Evolutionary conservation across 306 rosid genomes (phyloP), one percentile per base, ranked within the genome.

Genomic region (Vicia faba): DNA sequence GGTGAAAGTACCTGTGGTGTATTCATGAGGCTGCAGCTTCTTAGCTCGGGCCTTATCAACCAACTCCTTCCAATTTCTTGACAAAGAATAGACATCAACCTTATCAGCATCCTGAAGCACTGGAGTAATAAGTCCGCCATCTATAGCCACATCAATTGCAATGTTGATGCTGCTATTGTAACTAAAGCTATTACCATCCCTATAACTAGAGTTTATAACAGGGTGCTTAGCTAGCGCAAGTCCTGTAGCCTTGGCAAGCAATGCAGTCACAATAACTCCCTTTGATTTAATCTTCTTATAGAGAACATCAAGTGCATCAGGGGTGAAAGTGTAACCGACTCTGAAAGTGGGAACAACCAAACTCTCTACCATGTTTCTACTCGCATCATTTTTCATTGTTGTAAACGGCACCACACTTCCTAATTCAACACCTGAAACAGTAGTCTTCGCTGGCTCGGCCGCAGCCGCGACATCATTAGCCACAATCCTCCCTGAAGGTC

Each of bases 241-340:
- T 61, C 96, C 99, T 7, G 99, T 85, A 5, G 97, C 97, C 88
- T 95, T 95, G 35, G 97, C 99, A 77, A 95, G 97, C 86, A 95
- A 84, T 45, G 99, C 96, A 18, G 97, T 90, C 99, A 95, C 90
- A 46, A 97, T 95, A 70, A 95, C 99, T 78, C 99, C 99, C 85
- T 95, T 95, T 14, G 88, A 76, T 80, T 95, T 95, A 73, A 95
- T 85, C 99, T 88, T 95, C 84, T 95, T 95, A 82, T 88, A 86
- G 13, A 90, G 84, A 70, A 95, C 85, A 84, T 95, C 99, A 56
- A 90, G 92, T 11, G 91, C 97, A 75, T 84, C 83, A 1, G 97
- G 84, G 35, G 88, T 77, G 79, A 93, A 82, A 33, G 96, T 86
- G 79, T 93, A 93, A 11, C 99, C 99, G 50, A 93, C 99, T 81